phyloP scores from a whole-genome alignment of 2,329 filamentous ascomycete species.

The Paecilomyces dactylethromorphus region DNA sequence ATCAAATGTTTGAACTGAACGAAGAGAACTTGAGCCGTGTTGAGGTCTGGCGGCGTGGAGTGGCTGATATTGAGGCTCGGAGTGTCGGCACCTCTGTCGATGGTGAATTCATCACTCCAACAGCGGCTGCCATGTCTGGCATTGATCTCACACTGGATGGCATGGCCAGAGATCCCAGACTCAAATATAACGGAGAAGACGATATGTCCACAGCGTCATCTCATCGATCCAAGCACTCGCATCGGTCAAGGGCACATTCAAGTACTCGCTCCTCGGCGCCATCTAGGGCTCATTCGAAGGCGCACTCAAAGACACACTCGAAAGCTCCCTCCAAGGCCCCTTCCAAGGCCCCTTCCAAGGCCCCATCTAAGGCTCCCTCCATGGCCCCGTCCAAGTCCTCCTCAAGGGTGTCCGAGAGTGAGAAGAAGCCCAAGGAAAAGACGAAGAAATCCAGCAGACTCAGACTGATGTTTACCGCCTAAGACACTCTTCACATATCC shows the following conservation, averaged over 20 bases:
- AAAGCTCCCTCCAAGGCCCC: constrained; percentile 10
- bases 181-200: constrained; percentile 28
- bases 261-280: constrained; percentile 10
- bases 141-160: constrained; percentile 29
- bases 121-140: constrained; percentile 44
- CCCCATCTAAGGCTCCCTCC: constrained; percentile 9
- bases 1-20: constrained; percentile 51
- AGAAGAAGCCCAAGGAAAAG: constrained; percentile 24
- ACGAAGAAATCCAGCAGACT: constrained; percentile 33
- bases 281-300: constrained; percentile 12
- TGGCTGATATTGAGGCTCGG: constrained; percentile 50
- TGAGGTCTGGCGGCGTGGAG: constrained; percentile 58
- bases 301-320: constrained; percentile 11
- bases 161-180: constrained; percentile 23
- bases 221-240: constrained; percentile 28
- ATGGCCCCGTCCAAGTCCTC: constrained; percentile 12
- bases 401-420: constrained; percentile 16
- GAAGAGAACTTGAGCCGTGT: constrained; percentile 49
- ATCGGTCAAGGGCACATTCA: neutral
- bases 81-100: constrained; percentile 57
- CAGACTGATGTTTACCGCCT: constrained; percentile 12
- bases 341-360: constrained; percentile 12
- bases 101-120: constrained; percentile 59
- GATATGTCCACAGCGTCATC: constrained; percentile 25
- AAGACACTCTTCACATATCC: neutral